A percentile compares a stretch with the other conserved stretches of the same genome.
Conservation (phyloP, 495 filamentous ascomycete species). For the Podospora australis region DNA sequence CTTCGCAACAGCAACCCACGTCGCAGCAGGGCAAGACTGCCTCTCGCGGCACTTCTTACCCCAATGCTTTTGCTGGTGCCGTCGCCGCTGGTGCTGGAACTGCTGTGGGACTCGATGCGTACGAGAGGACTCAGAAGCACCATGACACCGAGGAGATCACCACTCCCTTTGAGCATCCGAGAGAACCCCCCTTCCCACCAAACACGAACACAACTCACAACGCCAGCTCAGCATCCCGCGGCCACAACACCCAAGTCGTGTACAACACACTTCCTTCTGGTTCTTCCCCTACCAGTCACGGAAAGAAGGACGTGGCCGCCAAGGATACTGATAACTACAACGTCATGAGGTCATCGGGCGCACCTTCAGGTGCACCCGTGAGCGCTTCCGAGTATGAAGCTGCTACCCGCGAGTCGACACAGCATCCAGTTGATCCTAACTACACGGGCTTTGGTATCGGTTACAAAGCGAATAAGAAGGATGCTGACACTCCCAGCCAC, state of each 20-base stretch:
- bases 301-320: too few species aligned
- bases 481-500: too few species aligned
- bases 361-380: too few species aligned
- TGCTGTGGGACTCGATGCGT: slow-evolving; percentile 11
- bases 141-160: not conserved
- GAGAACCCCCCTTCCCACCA: slow-evolving; percentile 16
- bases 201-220: not conserved
- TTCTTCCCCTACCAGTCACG: not conserved
- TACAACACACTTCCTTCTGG: not conserved
- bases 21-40: not conserved
- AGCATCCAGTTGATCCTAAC: too few species aligned
- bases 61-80: too few species aligned
- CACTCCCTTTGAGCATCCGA: slow-evolving; percentile 17
- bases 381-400: too few species aligned
- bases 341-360: too few species aligned
- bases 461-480: too few species aligned
- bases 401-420: too few species aligned
- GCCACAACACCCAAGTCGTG: not conserved
- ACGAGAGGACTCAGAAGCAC: not conserved
- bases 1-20: not conserved
- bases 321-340: too few species aligned
- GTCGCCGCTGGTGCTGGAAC: slow-evolving; percentile 3
- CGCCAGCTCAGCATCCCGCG: not conserved
- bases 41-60: too few species aligned
- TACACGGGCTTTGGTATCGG: too few species aligned